Base-by-base conservation (phyloP, 352 stramenopile species). In the Aphanomyces invadans region DNA sequence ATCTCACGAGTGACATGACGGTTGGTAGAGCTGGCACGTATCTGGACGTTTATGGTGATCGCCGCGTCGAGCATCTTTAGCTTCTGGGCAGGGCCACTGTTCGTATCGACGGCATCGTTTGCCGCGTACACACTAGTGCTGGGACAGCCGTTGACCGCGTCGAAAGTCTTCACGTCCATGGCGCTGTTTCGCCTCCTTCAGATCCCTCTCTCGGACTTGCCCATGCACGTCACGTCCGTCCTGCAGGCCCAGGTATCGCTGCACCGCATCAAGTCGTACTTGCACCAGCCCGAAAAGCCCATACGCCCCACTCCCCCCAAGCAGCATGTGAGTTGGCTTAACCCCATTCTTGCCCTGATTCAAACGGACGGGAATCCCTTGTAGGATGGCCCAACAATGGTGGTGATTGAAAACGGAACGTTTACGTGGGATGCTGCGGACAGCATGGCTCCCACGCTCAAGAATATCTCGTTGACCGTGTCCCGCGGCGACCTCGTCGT, bases 401-500 rank as follows among this genome's bases (percentile, higher is more conserved):
- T n/a, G n/a, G n/a, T n/a, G n/a, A n/a, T 66, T 1, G 28, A 66
- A 4, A 38, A 55, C 25, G 59, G 59, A 3, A 56, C 44, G 19
- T 66, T 66, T 17, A 23, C 12, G 12, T 66, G 59, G 59, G 46
- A n/a, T n/a, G 46, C 11, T 21, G 0, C 15, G 15, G 38, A 66
- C 28, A 38, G 51, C 12, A 15, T 21, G 19, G 28, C 59, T n/a
- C 21, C 36, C 4, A 44, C 23, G 33, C 25, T 66, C 5, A 57
- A 26, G 3, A 57, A 31, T 26, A 9, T 66, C 12, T 60, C 12
- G 3, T 52, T 89, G 2, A 53, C 19, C 0, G 53, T 87, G 46
- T 71, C 74, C 33, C 68, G 69, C 19, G 73, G 78, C 3, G 78
- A 88, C 48, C 62, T 89, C 2, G 79, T 83, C 0, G 70, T 88